Evolutionary conservation across 2,329 filamentous ascomycete species (phyloP).

Genomic region (Diaporthe ampelina): DNA sequence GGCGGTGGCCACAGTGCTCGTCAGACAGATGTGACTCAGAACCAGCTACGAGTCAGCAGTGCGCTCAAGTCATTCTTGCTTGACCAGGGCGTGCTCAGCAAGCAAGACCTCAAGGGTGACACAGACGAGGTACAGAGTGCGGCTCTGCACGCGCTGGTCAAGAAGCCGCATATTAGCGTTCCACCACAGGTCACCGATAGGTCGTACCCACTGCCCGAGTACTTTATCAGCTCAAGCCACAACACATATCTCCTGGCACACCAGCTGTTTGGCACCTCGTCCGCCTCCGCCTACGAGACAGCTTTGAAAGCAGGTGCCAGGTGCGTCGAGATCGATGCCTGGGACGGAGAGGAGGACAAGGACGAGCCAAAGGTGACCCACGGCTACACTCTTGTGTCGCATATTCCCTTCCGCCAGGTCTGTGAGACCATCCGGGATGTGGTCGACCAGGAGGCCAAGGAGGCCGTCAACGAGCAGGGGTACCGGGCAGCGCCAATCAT

Average conservation of each 20-base stretch:
- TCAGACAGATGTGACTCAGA: slow-evolving; percentile 61
- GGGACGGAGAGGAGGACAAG: slow-evolving; percentile 73
- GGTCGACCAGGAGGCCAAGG: slow-evolving; percentile 68
- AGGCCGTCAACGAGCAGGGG: slow-evolving; percentile 55
- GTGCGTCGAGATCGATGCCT: slow-evolving; percentile 82
- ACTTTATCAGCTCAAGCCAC: slow-evolving; percentile 80
- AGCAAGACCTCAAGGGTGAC: slow-evolving; percentile 62
- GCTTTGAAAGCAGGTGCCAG: slow-evolving; percentile 74
- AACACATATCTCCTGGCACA: slow-evolving; percentile 81
- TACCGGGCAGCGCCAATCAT: slow-evolving; percentile 69
- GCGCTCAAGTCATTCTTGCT: slow-evolving; percentile 69
- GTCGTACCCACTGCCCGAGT: slow-evolving; percentile 74
- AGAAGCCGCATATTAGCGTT: slow-evolving; percentile 70
- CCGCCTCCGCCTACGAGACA: slow-evolving; percentile 73
- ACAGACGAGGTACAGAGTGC: slow-evolving; percentile 56
- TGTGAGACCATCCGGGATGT: slow-evolving; percentile 76
- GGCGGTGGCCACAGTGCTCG: slow-evolving; percentile 71
- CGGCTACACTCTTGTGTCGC: slow-evolving; percentile 76
- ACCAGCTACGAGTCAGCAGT: slow-evolving; percentile 70
- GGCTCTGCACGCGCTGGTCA: slow-evolving; percentile 65
- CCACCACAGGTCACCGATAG: slow-evolving; percentile 68
- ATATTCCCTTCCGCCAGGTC: slow-evolving; percentile 74
- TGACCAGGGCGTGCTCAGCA: slow-evolving; percentile 63
- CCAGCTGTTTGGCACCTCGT: slow-evolving; percentile 76
- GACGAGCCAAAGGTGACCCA: slow-evolving; percentile 80